Percentiles rank a stretch among this genome's conserved stretches.
These are phyloP conservation scores for Exobasidium rhododendri DNA, from an alignment of 1,284 basidiomycete species.

Conservation along the genomic window DNA sequence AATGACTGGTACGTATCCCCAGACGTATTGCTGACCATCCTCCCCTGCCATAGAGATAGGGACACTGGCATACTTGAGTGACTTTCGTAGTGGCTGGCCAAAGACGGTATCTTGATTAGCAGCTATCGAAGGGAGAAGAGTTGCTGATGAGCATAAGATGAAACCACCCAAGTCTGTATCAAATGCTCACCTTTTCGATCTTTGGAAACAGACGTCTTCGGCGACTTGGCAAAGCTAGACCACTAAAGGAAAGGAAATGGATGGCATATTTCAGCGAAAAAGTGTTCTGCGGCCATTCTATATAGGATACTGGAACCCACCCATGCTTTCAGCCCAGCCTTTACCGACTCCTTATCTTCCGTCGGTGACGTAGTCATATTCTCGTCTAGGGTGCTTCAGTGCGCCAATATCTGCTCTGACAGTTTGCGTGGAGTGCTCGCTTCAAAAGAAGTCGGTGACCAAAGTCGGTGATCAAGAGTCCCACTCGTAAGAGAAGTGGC, in stretches of 20 bases:
- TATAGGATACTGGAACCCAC: background rate
- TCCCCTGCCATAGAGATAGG: conserved; percentile 86
- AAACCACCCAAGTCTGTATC: background rate
- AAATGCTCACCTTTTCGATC: conserved; percentile 23
- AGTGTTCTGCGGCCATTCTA: background rate
- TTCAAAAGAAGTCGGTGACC: too few species aligned
- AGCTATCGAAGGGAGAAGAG: background rate
- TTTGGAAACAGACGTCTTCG: conserved; percentile 14
- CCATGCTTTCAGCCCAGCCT: conserved; percentile 38
- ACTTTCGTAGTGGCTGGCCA: conserved; percentile 76
- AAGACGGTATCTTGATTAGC: conserved; percentile 64
- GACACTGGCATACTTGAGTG: conserved; percentile 80
- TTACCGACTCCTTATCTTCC: conserved; percentile 39
- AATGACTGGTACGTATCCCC: conserved; percentile 85
- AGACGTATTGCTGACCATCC: conserved; percentile 54
- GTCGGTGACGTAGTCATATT: background rate
- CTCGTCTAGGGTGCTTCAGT: too few species aligned
- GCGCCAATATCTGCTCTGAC: too few species aligned
- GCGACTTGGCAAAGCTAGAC: conserved; percentile 40
- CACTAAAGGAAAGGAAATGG: conserved; percentile 16
- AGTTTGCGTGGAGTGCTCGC: too few species aligned
- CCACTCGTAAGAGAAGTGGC: too few species aligned
- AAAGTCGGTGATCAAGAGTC: too few species aligned
- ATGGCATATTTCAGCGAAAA: background rate
- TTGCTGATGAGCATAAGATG: background rate